These are phyloP conservation scores for Biscogniauxia mediterranea DNA, from an alignment of 2,329 filamentous ascomycete species.

Conservation along the genomic window DNA sequence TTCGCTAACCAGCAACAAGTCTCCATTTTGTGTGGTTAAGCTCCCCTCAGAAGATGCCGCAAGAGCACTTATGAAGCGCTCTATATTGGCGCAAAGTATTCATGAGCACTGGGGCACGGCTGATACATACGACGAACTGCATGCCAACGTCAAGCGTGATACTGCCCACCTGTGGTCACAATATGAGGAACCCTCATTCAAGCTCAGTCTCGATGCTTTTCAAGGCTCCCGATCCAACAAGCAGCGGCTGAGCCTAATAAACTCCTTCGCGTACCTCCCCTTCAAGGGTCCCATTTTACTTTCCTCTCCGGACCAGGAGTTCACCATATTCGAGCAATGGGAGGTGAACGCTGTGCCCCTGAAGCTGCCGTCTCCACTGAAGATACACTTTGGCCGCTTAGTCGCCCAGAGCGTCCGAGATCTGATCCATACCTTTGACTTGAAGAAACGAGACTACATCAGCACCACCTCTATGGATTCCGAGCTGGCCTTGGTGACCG, in stretches of 20 bases:
- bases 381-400: slow-evolving; percentile 70
- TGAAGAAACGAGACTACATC: slow-evolving; percentile 93
- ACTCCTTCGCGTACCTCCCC: slow-evolving; percentile 74
- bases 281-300: slow-evolving; percentile 79
- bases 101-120: slow-evolving; percentile 88
- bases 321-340: slow-evolving; percentile 84
- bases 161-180: slow-evolving; percentile 64
- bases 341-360: slow-evolving; percentile 50
- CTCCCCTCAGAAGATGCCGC: slow-evolving; percentile 67
- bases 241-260: slow-evolving; percentile 72
- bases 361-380: slow-evolving; percentile 53
- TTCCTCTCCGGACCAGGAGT: slow-evolving; percentile 69
- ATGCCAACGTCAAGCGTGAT: slow-evolving; percentile 58
- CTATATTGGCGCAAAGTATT: slow-evolving; percentile 78
- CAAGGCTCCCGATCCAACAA: slow-evolving; percentile 65
- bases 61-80: slow-evolving; percentile 65
- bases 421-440: slow-evolving; percentile 70
- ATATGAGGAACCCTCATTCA: slow-evolving; percentile 70
- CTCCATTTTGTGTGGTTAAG: slow-evolving; percentile 78
- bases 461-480: slow-evolving; percentile 97
- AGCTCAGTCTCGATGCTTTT: slow-evolving; percentile 81
- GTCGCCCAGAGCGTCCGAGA: slow-evolving; percentile 67
- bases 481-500: slow-evolving; percentile 85
- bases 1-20: slow-evolving; percentile 47
- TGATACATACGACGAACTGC: slow-evolving; percentile 63